These are phyloP conservation scores for Suillus plorans DNA, from an alignment of 768 basidiomycete species.

Conservation along the genomic window DNA sequence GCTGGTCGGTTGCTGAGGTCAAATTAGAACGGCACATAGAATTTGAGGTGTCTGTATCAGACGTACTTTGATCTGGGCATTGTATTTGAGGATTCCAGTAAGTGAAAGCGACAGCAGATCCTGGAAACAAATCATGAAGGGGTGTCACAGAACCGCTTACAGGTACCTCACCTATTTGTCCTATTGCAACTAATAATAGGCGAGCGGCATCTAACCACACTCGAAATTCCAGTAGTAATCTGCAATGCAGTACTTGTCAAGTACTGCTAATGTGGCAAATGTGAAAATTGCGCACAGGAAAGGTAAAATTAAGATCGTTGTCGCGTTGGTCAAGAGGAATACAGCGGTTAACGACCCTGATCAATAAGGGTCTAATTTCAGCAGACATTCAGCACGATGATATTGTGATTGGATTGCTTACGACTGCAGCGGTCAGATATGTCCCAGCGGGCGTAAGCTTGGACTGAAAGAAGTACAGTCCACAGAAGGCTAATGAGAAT, in stretches of 20 bases:
- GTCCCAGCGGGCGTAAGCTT: slow-evolving; percentile 48
- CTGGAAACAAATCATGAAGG: slow-evolving; percentile 22
- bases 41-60: not conserved
- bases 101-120: slow-evolving; percentile 43
- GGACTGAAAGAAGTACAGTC: slow-evolving; percentile 46
- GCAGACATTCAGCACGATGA: not conserved
- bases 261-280: not conserved
- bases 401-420: slow-evolving; percentile 28
- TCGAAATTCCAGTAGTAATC: slow-evolving; percentile 48
- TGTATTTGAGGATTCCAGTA: slow-evolving; percentile 41
- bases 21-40: not conserved
- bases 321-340: slow-evolving; percentile 41
- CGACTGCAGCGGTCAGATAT: slow-evolving; percentile 44
- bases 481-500: slow-evolving; percentile 47
- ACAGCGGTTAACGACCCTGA: slow-evolving; percentile 46
- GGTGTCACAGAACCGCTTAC: not conserved
- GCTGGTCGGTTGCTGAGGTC: slow-evolving; percentile 37
- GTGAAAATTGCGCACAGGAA: slow-evolving; percentile 37
- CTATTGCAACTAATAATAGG: slow-evolving; percentile 42
- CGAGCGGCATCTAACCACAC: slow-evolving; percentile 56
- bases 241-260: slow-evolving; percentile 18
- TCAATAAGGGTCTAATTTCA: not conserved
- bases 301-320: slow-evolving; percentile 42
- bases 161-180: slow-evolving; percentile 44
- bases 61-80: slow-evolving; percentile 45